Percentiles rank a stretch among this genome's conserved stretches.
phyloP scores from a whole-genome alignment of 1,139 yeast species.

The Lizanozyma gosingica region DNA sequence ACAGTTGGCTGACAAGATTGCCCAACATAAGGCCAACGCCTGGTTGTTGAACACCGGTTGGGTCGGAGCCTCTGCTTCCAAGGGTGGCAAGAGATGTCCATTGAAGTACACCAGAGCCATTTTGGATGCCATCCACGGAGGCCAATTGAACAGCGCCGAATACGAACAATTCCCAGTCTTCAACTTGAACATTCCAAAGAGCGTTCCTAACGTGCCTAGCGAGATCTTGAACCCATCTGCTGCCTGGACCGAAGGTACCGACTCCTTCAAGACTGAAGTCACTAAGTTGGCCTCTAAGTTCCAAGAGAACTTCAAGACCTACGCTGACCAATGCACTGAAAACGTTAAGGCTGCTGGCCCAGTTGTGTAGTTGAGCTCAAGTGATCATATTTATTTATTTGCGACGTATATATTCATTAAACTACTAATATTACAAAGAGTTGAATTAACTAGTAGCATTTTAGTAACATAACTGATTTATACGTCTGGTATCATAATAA shows the following conservation, averaged over 20 bases:
- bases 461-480: too few species aligned
- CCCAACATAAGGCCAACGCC: conserved; percentile 82
- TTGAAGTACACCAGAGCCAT: conserved; percentile 97
- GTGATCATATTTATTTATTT: too few species aligned
- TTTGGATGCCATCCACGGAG: conserved; percentile 90
- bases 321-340: conserved; percentile 71
- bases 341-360: conserved; percentile 97
- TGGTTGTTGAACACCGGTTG: conserved; percentile 98
- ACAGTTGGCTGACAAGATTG: conserved; percentile 91
- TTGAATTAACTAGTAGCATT: too few species aligned
- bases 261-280: conserved; percentile 63
- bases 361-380: conserved; percentile 22
- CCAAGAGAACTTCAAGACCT: conserved; percentile 77
- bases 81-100: conserved; percentile 97
- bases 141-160: conserved; percentile 71
- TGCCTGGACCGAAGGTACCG: conserved; percentile 71
- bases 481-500: too few species aligned
- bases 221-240: conserved; percentile 83
- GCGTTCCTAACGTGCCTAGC: conserved; percentile 73
- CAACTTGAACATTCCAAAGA: conserved; percentile 79
- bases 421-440: too few species aligned
- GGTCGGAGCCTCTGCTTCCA: conserved; percentile 89
- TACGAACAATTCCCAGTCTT: conserved; percentile 82
- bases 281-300: conserved; percentile 68
- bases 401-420: too few species aligned